A percentile compares a stretch with the other conserved stretches of the same genome.
Evolutionary conservation across 2,329 filamentous ascomycete species (phyloP).

Genomic region (Trichoderma lentiforme): DNA sequence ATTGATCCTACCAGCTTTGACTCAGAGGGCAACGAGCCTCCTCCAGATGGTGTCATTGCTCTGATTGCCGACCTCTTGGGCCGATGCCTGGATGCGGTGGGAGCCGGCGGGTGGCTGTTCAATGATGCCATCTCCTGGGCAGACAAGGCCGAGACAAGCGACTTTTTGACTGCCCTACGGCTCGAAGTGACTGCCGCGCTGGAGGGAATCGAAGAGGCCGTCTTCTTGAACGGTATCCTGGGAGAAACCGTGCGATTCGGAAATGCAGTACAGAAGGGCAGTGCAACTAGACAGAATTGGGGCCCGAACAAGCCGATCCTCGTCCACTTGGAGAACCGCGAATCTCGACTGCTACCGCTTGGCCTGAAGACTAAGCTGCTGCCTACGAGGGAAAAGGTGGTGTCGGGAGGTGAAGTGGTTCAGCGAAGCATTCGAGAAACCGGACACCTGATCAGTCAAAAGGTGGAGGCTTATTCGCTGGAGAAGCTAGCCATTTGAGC

Average conservation of each 20-base stretch:
- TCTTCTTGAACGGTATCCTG: slow-evolving; percentile 61
- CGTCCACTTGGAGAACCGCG: slow-evolving; percentile 40
- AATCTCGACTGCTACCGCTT: slow-evolving; percentile 61
- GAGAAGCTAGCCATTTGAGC: slow-evolving; percentile 68
- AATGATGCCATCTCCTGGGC: slow-evolving; percentile 54
- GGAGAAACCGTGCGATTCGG: slow-evolving; percentile 64
- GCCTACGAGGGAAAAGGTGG: slow-evolving; percentile 55
- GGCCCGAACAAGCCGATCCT: slow-evolving; percentile 43
- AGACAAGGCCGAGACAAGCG: slow-evolving; percentile 53
- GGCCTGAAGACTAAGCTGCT: slow-evolving; percentile 61
- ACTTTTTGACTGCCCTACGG: slow-evolving; percentile 63
- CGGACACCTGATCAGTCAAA: slow-evolving; percentile 73
- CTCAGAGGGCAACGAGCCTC: slow-evolving; percentile 38
- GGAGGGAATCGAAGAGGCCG: slow-evolving; percentile 67
- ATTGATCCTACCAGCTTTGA: slow-evolving; percentile 55
- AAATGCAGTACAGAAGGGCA: slow-evolving; percentile 36
- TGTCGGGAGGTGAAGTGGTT: slow-evolving; percentile 66
- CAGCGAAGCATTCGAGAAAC: slow-evolving; percentile 69
- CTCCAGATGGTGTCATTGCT: slow-evolving; percentile 65
- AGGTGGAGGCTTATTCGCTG: slow-evolving; percentile 77
- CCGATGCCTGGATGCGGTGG: slow-evolving; percentile 72
- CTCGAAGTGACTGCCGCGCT: slow-evolving; percentile 68
- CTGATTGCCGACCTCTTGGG: slow-evolving; percentile 70
- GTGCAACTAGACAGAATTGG: slow-evolving; percentile 28
- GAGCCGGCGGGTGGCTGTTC: slow-evolving; percentile 69